phyloP scores from a whole-genome alignment of 169 alveolate species.

The Cryptosporidium sp. region DNA sequence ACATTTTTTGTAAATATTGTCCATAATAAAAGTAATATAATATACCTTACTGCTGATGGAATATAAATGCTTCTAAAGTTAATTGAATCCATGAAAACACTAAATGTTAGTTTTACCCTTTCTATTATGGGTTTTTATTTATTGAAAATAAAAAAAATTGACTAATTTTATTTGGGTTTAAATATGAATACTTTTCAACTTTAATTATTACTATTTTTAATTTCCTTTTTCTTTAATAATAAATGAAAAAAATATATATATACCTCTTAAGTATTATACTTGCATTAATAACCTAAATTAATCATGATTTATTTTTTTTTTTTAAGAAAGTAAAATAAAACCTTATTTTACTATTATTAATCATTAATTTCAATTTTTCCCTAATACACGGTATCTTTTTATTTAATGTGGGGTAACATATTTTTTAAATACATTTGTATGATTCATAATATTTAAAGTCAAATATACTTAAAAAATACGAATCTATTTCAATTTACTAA shows the following conservation, averaged over 20 bases:
- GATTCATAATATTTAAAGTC: no score
- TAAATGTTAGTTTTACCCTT: not conserved
- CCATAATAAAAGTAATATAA: not conserved
- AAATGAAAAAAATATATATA: no score
- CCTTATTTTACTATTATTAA: not conserved
- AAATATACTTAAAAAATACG: no score
- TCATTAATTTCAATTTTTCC: not conserved
- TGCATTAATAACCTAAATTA: not conserved
- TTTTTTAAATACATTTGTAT: not conserved
- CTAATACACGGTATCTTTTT: not conserved
- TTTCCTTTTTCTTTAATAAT: no score
- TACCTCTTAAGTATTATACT: not conserved
- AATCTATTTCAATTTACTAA: no score
- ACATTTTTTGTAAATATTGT: not conserved
- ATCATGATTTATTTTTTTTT: not conserved
- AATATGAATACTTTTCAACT: no score
- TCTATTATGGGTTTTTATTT: not conserved
- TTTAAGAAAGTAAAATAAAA: not conserved
- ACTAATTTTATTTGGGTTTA: no score
- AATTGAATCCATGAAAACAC: not conserved
- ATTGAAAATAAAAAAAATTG: no score
- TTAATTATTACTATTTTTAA: no score
- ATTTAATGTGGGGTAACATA: conserved; percentile 9
- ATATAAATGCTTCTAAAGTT: not conserved
- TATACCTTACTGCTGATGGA: not conserved